Percentiles rank a stretch among this genome's conserved stretches.
Evolutionary conservation across 257 asterid species (phyloP).

Genomic region (Solanum dulcamara): DNA sequence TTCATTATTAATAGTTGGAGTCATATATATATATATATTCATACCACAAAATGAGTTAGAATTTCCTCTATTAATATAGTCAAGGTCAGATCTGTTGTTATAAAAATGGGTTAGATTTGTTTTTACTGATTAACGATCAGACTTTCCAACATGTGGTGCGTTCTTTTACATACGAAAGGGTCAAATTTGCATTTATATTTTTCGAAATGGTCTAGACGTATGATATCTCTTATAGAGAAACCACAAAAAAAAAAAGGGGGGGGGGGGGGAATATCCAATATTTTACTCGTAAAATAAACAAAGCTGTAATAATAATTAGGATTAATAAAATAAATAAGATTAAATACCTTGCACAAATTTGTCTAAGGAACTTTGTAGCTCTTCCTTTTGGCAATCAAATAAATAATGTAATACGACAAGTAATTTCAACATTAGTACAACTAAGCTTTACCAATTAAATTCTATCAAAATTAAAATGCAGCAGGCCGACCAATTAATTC

Average conservation of each 20-base stretch:
- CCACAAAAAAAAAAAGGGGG: no score
- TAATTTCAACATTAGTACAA: background rate
- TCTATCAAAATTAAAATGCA: background rate
- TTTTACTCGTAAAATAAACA: background rate
- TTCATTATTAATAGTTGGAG: background rate
- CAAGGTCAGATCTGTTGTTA: background rate
- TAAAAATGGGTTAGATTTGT: background rate
- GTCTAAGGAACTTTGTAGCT: background rate
- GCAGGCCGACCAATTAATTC: background rate
- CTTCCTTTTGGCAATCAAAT: background rate
- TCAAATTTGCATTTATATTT: background rate
- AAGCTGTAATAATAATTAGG: background rate
- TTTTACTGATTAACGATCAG: no score
- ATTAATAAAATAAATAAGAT: background rate
- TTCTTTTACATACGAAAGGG: background rate
- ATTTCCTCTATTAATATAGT: background rate
- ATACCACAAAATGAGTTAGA: background rate
- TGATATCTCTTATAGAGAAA: background rate
- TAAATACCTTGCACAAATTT: background rate
- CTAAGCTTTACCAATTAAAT: background rate
- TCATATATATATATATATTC: background rate
- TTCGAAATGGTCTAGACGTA: background rate
- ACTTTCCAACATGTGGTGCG: background rate
- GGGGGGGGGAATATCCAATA: background rate
- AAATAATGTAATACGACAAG: background rate